phyloP scores from a whole-genome alignment of 139 green algal species.

The Nannochloris sp. region DNA sequence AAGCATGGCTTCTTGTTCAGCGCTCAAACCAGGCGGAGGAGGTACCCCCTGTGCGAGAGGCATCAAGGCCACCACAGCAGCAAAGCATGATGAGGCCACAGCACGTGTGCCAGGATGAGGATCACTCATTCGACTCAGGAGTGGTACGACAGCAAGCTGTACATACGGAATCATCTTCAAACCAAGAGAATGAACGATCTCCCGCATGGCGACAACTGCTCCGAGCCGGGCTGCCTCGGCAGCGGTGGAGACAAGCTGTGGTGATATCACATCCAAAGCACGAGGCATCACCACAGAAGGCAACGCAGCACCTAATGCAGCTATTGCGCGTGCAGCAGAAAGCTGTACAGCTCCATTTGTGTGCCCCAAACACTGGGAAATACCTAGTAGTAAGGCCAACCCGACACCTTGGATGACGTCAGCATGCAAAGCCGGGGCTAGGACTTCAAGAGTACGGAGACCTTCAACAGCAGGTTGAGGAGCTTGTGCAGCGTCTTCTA shows the following conservation, averaged over 20 bases:
- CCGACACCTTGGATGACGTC: constrained; percentile 38
- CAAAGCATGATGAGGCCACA: constrained; percentile 67
- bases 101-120: constrained; percentile 40
- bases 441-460: constrained; percentile 60
- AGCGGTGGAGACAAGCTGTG: neutral
- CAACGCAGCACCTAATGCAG: constrained; percentile 30
- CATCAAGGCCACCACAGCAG: constrained; percentile 71
- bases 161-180: constrained; percentile 72
- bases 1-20: constrained; percentile 32
- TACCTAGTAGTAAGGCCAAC: constrained; percentile 38
- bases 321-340: constrained; percentile 32
- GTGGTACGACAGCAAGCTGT: constrained; percentile 79
- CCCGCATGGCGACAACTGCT: constrained; percentile 16
- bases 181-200: constrained; percentile 12
- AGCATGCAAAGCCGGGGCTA: constrained; percentile 44
- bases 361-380: constrained; percentile 31
- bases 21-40: constrained; percentile 53
- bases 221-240: constrained; percentile 13
- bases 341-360: constrained; percentile 36
- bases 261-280: constrained; percentile 42
- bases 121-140: constrained; percentile 87
- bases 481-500: constrained; percentile 13
- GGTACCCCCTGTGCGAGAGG: constrained; percentile 65
- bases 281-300: constrained; percentile 41
- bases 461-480: constrained; percentile 21